A percentile compares a stretch with the other conserved stretches of the same genome.
Conservation (phyloP, 2,329 filamentous ascomycete genomes). For the Geosmithia flava region DNA sequence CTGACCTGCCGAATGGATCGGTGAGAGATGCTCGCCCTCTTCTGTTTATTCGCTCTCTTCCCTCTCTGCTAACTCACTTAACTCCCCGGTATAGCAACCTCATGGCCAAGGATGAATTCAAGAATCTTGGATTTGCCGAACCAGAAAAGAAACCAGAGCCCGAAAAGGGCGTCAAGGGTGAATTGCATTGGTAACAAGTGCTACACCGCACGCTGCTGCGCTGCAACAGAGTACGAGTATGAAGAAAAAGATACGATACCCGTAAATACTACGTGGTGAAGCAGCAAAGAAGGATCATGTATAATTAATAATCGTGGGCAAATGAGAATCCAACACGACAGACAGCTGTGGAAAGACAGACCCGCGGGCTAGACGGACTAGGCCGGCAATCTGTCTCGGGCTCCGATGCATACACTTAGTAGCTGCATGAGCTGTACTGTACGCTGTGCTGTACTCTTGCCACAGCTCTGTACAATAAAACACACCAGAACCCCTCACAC, state of each 20-base stretch:
- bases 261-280: background rate
- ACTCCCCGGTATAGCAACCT: constrained; percentile 57
- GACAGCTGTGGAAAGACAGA: background rate
- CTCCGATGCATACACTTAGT: background rate
- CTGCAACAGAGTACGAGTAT: background rate
- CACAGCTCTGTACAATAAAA: background rate
- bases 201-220: background rate
- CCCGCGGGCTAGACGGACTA: background rate
- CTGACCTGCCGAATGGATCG: constrained; percentile 88
- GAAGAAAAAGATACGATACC: no score
- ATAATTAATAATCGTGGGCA: background rate
- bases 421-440: background rate
- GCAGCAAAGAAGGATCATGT: background rate
- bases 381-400: background rate
- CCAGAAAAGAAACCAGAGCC: constrained; percentile 9
- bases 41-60: background rate
- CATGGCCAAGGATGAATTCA: constrained; percentile 92
- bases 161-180: constrained; percentile 22
- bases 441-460: background rate
- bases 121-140: constrained; percentile 69
- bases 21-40: constrained; percentile 33
- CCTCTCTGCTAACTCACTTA: background rate
- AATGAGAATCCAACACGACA: constrained; percentile 3
- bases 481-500: background rate
- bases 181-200: constrained; percentile 20